Percentiles rank a stretch among this genome's conserved stretches.
Evolutionary conservation across 1,284 basidiomycete genomes (phyloP).

Genomic region (Earliella scabrosa): DNA sequence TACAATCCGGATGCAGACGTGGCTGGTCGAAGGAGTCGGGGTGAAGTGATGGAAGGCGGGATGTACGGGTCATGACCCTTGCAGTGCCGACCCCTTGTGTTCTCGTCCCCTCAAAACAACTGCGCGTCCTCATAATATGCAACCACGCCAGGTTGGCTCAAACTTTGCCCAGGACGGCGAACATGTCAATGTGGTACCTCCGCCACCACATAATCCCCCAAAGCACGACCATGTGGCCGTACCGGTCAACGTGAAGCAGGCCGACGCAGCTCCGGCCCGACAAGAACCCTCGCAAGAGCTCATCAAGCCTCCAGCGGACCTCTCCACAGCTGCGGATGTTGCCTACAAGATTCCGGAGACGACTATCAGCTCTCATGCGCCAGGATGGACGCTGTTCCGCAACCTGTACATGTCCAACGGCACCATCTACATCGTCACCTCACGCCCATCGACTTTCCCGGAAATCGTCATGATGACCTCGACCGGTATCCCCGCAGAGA

Average conservation of each 20-base stretch:
- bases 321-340: conserved; percentile 19
- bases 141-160: conserved; percentile 20
- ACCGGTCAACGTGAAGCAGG: neutral
- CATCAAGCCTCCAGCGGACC: conserved; percentile 8
- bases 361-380: conserved; percentile 60
- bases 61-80: too few species aligned
- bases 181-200: conserved; percentile 5
- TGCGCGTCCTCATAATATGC: neutral
- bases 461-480: conserved; percentile 71
- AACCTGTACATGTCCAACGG: conserved; percentile 83
- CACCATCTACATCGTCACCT: conserved; percentile 67
- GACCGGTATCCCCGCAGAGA: conserved; percentile 61
- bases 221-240: conserved; percentile 4
- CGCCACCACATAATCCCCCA: conserved; percentile 11
- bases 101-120: too few species aligned
- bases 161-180: conserved; percentile 17
- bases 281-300: conserved; percentile 14
- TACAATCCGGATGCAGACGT: neutral
- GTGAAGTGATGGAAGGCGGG: neutral
- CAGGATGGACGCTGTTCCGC: conserved; percentile 82
- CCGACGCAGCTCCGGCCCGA: neutral
- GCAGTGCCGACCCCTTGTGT: too few species aligned
- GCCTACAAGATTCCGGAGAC: conserved; percentile 50
- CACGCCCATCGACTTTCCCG: conserved; percentile 55
- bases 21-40: conserved; percentile 5